Evolutionary conservation across 768 basidiomycete species (phyloP).

Genomic region (Trametes cingulata): DNA sequence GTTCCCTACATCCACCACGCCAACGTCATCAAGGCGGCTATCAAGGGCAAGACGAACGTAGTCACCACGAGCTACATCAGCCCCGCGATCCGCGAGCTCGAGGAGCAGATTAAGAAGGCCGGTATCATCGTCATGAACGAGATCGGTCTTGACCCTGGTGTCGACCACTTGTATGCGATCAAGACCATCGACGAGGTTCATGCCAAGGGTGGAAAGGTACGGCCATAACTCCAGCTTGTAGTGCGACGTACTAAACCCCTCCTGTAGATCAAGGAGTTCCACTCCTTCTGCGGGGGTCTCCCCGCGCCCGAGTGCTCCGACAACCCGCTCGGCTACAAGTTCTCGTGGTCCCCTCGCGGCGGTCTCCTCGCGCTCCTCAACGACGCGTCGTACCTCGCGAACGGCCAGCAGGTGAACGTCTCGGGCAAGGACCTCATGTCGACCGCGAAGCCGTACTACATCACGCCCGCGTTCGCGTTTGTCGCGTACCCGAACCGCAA

Average conservation of each 20-base stretch:
- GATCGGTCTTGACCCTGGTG: slow-evolving; percentile 95
- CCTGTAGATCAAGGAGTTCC: slow-evolving; percentile 79
- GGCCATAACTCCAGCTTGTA: slow-evolving; percentile 4
- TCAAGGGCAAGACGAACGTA: slow-evolving; percentile 85
- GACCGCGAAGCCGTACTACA: slow-evolving; percentile 90
- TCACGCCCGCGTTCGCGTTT: slow-evolving; percentile 93
- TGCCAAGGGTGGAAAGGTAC: slow-evolving; percentile 88
- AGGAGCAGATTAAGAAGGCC: slow-evolving; percentile 77
- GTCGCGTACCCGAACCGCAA: slow-evolving; percentile 98
- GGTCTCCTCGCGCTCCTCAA: slow-evolving; percentile 95
- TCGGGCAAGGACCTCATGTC: slow-evolving; percentile 85
- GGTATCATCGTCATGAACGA: slow-evolving; percentile 97
- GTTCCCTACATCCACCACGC: slow-evolving; percentile 95
- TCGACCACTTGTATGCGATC: slow-evolving; percentile 91
- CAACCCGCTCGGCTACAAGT: slow-evolving; percentile 98
- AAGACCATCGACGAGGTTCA: slow-evolving; percentile 95
- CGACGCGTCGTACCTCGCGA: slow-evolving; percentile 75
- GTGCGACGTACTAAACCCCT: background rate
- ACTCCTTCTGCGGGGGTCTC: slow-evolving; percentile 94
- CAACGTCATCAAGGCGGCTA: slow-evolving; percentile 87
- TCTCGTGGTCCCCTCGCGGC: slow-evolving; percentile 97
- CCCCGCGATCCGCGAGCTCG: slow-evolving; percentile 85
- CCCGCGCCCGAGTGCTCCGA: slow-evolving; percentile 88
- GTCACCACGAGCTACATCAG: slow-evolving; percentile 97
- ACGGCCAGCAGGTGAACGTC: slow-evolving; percentile 64